phyloP scores from a whole-genome alignment of 2,329 filamentous ascomycete species.

The Juglanconis oblonga region DNA sequence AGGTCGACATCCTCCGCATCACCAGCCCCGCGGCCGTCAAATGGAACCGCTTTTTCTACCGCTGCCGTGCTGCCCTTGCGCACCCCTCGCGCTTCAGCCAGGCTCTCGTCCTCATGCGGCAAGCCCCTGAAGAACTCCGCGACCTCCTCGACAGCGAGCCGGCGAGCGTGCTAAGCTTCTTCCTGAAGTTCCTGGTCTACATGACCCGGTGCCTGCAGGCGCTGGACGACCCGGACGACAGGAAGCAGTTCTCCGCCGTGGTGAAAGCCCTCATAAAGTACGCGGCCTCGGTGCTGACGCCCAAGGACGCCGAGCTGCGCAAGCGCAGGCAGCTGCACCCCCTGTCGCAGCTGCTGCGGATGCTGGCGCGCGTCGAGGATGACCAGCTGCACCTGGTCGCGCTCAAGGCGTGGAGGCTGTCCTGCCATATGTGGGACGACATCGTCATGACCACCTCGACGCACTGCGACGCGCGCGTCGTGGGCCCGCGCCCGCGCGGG shows the following conservation, averaged over 20 bases:
- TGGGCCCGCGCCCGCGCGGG: neutral
- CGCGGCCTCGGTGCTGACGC: neutral
- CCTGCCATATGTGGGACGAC: constrained; percentile 10
- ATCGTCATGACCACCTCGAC: neutral
- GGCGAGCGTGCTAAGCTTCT: constrained; percentile 1
- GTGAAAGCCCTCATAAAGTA: constrained; percentile 6
- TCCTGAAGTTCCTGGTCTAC: constrained; percentile 11
- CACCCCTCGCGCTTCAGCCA: neutral
- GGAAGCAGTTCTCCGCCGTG: constrained; percentile 6
- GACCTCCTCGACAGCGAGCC: constrained; percentile 1
- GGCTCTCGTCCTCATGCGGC: constrained; percentile 9
- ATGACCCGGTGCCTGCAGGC: neutral
- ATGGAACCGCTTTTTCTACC: constrained; percentile 2
- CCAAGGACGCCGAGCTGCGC: neutral
- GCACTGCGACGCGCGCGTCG: neutral
- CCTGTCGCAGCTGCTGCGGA: constrained; percentile 1
- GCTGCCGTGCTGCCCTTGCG: neutral
- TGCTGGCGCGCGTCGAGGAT: constrained; percentile 11
- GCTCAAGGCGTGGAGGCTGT: constrained; percentile 10
- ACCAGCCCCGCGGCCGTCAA: neutral
- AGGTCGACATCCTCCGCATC: neutral
- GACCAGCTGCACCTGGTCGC: constrained; percentile 9
- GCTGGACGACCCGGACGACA: neutral
- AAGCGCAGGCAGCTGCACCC: neutral
- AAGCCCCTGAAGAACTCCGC: constrained; percentile 7